A percentile compares a stretch with the other conserved stretches of the same genome.
Conservation (phyloP, 2,329 filamentous ascomycete species). For the Cordyceps fumosorosea region DNA sequence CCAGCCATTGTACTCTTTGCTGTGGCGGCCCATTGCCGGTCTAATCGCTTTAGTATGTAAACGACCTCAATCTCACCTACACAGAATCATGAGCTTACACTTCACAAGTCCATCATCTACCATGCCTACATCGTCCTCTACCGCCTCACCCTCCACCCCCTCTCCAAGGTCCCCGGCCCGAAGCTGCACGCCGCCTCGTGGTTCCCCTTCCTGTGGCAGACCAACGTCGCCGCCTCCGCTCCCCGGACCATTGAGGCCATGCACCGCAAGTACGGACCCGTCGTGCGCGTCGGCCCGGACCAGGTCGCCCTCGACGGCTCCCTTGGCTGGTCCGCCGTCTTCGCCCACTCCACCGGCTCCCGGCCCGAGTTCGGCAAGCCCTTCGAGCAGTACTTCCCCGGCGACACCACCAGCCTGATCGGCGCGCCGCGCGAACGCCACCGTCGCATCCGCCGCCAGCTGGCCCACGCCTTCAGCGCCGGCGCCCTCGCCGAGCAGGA, state of each 20-base stretch:
- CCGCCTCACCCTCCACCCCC: slow-evolving; percentile 19
- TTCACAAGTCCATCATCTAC: background rate
- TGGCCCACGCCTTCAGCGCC: slow-evolving; percentile 27
- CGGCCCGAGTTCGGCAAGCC: slow-evolving; percentile 15
- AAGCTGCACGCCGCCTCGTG: slow-evolving; percentile 18
- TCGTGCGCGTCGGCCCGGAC: slow-evolving; percentile 36
- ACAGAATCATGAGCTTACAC: background rate
- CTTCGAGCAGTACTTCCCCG: slow-evolving; percentile 1
- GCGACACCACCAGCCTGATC: slow-evolving; percentile 16
- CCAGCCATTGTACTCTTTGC: too few relatives aligned
- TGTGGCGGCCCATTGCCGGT: background rate
- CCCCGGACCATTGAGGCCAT: slow-evolving; percentile 17
- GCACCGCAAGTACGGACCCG: slow-evolving; percentile 25
- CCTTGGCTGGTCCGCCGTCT: slow-evolving; percentile 29
- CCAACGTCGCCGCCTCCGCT: slow-evolving; percentile 16
- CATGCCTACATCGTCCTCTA: background rate
- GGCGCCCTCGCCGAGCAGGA: slow-evolving; percentile 26
- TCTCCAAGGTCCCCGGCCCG: slow-evolving; percentile 25
- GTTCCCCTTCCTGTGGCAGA: slow-evolving; percentile 17
- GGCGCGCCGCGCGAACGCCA: slow-evolving; percentile 16
- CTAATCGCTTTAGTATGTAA: background rate
- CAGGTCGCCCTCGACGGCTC: slow-evolving; percentile 29
- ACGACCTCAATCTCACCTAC: background rate
- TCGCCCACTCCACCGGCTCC: slow-evolving; percentile 19
- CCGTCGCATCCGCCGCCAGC: slow-evolving; percentile 18